Evolutionary conservation across 345 rosid genomes (phyloP).

Genomic region (Hirschfeldia incana): DNA sequence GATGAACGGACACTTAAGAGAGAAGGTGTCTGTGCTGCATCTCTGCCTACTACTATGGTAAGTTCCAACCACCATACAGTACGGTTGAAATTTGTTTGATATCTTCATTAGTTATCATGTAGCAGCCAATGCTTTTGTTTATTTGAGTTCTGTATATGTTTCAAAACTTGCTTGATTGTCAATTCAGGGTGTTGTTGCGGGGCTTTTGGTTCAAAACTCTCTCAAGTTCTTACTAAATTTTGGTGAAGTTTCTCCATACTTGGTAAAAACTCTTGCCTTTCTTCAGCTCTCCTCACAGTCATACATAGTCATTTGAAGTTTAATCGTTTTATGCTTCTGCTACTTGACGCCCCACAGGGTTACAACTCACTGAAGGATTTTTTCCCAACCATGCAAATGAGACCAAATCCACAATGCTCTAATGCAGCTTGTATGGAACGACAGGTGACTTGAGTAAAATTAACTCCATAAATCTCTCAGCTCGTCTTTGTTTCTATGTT

Average conservation of each 20-base stretch:
- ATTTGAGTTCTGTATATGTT: background rate
- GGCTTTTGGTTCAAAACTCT: slow-evolving; percentile 88
- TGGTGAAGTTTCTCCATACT: slow-evolving; percentile 86
- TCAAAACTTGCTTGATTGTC: slow-evolving; percentile 1
- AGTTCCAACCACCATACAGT: slow-evolving; percentile 10
- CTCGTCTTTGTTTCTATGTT: slow-evolving; percentile 17
- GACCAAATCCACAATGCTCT: slow-evolving; percentile 92
- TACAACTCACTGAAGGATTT: slow-evolving; percentile 92
- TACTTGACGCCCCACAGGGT: slow-evolving; percentile 56
- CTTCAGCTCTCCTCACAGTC: too few species aligned
- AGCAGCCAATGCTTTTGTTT: background rate
- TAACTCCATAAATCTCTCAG: background rate
- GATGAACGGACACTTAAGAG: slow-evolving; percentile 94
- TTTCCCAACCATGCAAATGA: slow-evolving; percentile 97
- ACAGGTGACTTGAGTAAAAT: slow-evolving; percentile 56
- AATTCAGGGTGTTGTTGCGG: slow-evolving; percentile 94
- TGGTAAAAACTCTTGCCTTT: too few species aligned
- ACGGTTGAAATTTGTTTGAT: background rate
- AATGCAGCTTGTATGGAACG: slow-evolving; percentile 86
- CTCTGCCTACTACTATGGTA: slow-evolving; percentile 94
- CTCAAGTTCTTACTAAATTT: slow-evolving; percentile 79
- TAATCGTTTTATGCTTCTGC: background rate
- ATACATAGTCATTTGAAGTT: background rate
- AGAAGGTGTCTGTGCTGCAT: slow-evolving; percentile 98
- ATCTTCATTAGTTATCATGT: background rate